phyloP scores from a whole-genome alignment of 2,329 filamentous ascomycete genomes.

The Ophioceras dolichostomum region DNA sequence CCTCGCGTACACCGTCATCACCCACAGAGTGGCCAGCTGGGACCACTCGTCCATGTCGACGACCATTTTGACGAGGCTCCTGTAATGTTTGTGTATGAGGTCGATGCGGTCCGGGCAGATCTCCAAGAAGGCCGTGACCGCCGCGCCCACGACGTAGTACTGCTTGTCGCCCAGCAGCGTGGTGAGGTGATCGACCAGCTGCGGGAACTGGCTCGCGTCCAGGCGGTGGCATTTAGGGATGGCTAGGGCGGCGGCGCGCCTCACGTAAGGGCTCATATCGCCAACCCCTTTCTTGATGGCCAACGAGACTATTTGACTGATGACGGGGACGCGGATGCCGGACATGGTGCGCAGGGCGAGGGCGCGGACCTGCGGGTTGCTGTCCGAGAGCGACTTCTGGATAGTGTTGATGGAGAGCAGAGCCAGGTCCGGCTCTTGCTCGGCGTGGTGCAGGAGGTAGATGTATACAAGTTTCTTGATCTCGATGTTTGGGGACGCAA shows the following conservation, averaged over 20 bases:
- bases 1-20: constrained; percentile 77
- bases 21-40: constrained; percentile 67
- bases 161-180: constrained; percentile 78
- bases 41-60: constrained; percentile 99
- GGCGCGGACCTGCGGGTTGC: constrained; percentile 79
- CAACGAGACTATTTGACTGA: constrained; percentile 91
- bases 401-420: constrained; percentile 97
- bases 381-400: constrained; percentile 90
- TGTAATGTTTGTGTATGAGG: constrained; percentile 83
- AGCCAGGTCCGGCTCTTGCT: constrained; percentile 89
- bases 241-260: constrained; percentile 82
- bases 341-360: constrained; percentile 95
- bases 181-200: constrained; percentile 71
- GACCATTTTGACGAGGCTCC: constrained; percentile 71
- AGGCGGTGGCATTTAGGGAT: constrained; percentile 94
- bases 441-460: constrained; percentile 92
- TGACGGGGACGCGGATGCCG: constrained; percentile 90
- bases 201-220: constrained; percentile 74
- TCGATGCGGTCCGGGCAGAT: constrained; percentile 81
- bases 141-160: constrained; percentile 92
- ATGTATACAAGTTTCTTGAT: constrained; percentile 99
- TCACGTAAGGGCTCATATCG: constrained; percentile 90
- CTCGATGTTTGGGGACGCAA: constrained; percentile 84
- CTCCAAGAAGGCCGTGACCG: constrained; percentile 79
- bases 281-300: constrained; percentile 89